Evolutionary conservation across 2,329 filamentous ascomycete genomes (phyloP), one percentile per base, ranked within the genome.

Genomic region (Calonectria pseudoturangicola): DNA sequence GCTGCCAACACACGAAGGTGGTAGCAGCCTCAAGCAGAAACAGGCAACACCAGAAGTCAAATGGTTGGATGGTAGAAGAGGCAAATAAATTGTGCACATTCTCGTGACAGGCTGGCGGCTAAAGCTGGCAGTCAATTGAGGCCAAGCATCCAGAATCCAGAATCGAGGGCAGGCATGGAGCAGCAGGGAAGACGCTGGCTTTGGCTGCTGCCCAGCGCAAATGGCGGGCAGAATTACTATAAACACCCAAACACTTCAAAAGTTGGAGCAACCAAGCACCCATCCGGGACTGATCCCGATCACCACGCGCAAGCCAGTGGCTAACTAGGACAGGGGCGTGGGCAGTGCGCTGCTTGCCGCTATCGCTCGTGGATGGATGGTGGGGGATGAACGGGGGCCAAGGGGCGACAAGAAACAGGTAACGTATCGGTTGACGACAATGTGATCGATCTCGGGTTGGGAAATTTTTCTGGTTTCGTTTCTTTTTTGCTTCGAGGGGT

Each of bases 361-460:
- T 70, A 39, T 56, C 47, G 66, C 54, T 45, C 39, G 28, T 48
- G 30, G 73, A 54, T 73, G 74, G 75, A 58, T 72, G 74, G 75
- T 76, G 76, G 75, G 75, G 66, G 70, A 62, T 62, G 67, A 76
- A 70, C 72, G 77, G 71, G 67, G 70, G 69, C 72, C 65, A 66
- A 71, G 64, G 69, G 69, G 69, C 58, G 39, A 58, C 28, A 36
- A 45, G 51, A 48, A 43, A 43, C 58, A 67, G 69, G 60, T 58
- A 77, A 74, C 71, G 74, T 78, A 78, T 71, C 67, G 74, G 54
- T 51, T 75, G 75, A 77, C 73, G 76, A 73, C 73, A 79, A 74
- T 70, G 70, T 76, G 72, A 72, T 74, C 72, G 68, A 76, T 72
- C 73, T 76, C 74, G 77, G 68, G 64, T 67, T 66, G 64, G 51